Base-by-base conservation (phyloP, 2,329 filamentous ascomycete genomes). In the Akanthomyces dipterigenus region DNA sequence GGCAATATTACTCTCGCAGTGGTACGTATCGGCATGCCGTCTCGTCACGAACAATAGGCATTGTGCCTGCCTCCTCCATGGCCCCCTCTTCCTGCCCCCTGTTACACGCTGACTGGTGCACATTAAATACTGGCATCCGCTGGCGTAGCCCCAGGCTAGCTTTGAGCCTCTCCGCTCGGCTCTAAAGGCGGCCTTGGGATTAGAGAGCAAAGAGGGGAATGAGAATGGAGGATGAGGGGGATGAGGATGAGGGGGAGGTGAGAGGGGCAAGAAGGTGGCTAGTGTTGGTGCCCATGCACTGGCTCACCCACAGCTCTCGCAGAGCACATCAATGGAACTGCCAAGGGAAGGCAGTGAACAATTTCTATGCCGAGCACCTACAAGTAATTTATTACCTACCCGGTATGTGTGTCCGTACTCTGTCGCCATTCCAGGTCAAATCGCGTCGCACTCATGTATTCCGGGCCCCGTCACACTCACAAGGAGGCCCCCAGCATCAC, bases 231-330 rank as follows among this genome's bases (percentile, higher is more conserved):
- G 20, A 28, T 16, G 26, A 24, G 31, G 42, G n/a, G 48, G 31
- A 36, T 36, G 26, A 31, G 18, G 28, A 51, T 16, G 31, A 36
- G 48, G 48, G 3, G 31, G 36, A 40, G 12, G 14, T 14, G 18
- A n/a, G 54, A 24, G 26, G 26, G 26, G n/a, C n/a, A 54, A 22
- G 20, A n/a, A 46, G 43, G 55, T 57, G 55, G 55, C 55, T 57
- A 31, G 43, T 46, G 42, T n/a, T 45, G 26, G 34, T 36, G n/a
- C 40, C n/a, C 45, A 11, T 46, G 43, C 22, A 24, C 22, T 46
- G 12, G 43, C 43, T 46, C 11, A 45, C 22, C n/a, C n/a, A 45
- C 42, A 45, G n/a, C 42, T 22, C 34, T 9, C 36, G 12, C 36
- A 16, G 3, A 38, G 31, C 31, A 7, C 31, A 34, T 34, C 36